phyloP scores from a whole-genome alignment of 345 rosid genomes.

The Euphorbia tirucalli region DNA sequence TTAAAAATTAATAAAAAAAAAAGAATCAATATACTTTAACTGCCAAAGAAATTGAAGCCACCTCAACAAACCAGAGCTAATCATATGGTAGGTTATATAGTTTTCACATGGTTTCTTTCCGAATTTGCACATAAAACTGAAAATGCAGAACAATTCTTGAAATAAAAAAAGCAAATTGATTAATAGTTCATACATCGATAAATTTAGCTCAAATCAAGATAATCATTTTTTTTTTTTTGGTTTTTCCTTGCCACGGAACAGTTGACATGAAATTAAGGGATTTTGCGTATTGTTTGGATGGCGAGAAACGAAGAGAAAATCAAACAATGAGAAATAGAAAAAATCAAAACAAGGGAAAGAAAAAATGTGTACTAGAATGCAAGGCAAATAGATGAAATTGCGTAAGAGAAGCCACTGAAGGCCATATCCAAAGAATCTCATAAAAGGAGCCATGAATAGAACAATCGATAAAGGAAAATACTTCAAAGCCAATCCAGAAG shows the following conservation, averaged over 20 bases:
- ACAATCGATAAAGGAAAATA: conserved; percentile 69
- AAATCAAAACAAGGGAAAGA: background rate
- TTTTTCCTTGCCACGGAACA: no score
- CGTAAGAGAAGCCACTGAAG: conserved; percentile 80
- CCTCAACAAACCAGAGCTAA: background rate
- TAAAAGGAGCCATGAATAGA: conserved; percentile 73
- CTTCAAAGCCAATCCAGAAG: conserved; percentile 81
- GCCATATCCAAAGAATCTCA: conserved; percentile 85
- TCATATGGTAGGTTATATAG: no score
- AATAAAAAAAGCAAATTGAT: no score
- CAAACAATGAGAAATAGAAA: background rate
- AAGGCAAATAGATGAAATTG: conserved; percentile 62
- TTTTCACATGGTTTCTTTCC: no score
- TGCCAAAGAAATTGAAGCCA: background rate
- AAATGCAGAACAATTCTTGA: no score
- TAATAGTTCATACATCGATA: no score
- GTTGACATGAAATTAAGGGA: no score
- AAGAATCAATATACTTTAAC: no score
- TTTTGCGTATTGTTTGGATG: background rate
- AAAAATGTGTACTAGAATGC: conserved; percentile 50
- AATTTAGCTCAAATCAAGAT: no score
- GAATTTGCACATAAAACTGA: no score
- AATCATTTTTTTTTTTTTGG: no score
- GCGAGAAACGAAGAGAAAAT: background rate
- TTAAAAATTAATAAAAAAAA: no score